Conservation (phyloP, 169 alveolate species). For the Plasmodium adleri region DNA sequence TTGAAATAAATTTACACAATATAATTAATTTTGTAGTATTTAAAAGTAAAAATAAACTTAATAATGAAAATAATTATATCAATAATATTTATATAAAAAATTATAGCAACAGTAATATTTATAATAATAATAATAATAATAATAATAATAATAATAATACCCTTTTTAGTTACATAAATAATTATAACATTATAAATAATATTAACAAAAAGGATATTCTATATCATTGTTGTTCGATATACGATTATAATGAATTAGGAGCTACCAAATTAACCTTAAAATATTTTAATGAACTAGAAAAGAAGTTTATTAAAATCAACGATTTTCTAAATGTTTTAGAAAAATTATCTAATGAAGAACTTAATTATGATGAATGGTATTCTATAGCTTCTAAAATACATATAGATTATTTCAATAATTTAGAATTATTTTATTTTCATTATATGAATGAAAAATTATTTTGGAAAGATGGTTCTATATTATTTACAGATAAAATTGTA, state of each 20-base stretch:
- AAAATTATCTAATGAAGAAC: constrained; percentile 60
- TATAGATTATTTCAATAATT: constrained; percentile 52
- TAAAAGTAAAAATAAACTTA: background rate
- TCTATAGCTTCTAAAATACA: constrained; percentile 49
- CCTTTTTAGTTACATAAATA: background rate
- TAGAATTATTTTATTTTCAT: constrained; percentile 45
- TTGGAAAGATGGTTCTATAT: constrained; percentile 61
- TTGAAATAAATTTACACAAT: constrained; percentile 41
- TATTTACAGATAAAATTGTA: constrained; percentile 8
- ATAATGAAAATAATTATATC: too few relatives aligned
- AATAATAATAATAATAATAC: constrained; percentile 1
- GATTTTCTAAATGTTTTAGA: constrained; percentile 24
- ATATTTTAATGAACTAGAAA: constrained; percentile 57
- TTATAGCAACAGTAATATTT: too few relatives aligned
- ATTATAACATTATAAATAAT: background rate
- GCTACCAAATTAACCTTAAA: constrained; percentile 55
- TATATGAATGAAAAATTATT: constrained; percentile 30
- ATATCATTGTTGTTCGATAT: constrained; percentile 50
- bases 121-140: too few relatives aligned
- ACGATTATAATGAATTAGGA: constrained; percentile 67
- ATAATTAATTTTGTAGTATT: constrained; percentile 29
- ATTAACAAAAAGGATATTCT: constrained; percentile 37
- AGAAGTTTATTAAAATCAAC: constrained; percentile 29
- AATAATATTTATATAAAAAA: too few relatives aligned
- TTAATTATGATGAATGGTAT: constrained; percentile 70